Evolutionary conservation across 2,329 filamentous ascomycete genomes (phyloP).

Genomic region (Mycocentrospora acerina): DNA sequence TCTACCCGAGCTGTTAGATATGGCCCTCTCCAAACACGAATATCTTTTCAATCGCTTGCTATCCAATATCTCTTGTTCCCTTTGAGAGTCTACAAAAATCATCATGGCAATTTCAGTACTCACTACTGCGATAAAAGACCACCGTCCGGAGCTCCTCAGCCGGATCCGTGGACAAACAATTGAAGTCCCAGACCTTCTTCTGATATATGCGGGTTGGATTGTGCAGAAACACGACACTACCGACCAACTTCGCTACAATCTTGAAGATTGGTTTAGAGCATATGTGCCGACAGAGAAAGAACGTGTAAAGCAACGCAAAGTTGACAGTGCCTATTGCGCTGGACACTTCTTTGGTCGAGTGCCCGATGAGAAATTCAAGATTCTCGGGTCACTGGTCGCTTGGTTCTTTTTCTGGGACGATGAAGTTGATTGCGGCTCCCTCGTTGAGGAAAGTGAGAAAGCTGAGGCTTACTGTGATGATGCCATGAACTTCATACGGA

Average conservation of each 20-base stretch:
- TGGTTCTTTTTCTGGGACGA: slow-evolving; percentile 1
- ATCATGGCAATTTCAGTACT: too few relatives aligned
- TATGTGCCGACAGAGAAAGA: not conserved
- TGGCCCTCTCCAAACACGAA: too few relatives aligned
- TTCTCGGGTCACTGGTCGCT: not conserved
- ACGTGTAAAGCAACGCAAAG: not conserved
- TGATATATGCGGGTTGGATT: too few relatives aligned
- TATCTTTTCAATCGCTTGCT: too few relatives aligned
- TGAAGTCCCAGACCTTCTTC: too few relatives aligned
- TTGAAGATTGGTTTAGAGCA: not conserved
- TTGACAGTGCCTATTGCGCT: not conserved
- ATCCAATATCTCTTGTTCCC: too few relatives aligned
- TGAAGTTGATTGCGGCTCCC: not conserved
- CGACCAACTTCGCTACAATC: not conserved
- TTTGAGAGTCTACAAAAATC: too few relatives aligned
- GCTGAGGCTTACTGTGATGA: not conserved
- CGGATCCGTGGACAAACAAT: too few relatives aligned
- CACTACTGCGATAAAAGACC: too few relatives aligned
- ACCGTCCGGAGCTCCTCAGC: too few relatives aligned
- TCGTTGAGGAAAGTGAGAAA: not conserved
- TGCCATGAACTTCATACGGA: not conserved
- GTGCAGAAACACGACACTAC: too few relatives aligned
- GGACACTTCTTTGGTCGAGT: not conserved
- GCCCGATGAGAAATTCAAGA: not conserved
- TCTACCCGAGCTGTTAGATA: too few relatives aligned